A percentile compares a stretch with the other conserved stretches of the same genome.
Evolutionary conservation across 495 filamentous ascomycete species (phyloP).

Genomic region (Xylaria curta): DNA sequence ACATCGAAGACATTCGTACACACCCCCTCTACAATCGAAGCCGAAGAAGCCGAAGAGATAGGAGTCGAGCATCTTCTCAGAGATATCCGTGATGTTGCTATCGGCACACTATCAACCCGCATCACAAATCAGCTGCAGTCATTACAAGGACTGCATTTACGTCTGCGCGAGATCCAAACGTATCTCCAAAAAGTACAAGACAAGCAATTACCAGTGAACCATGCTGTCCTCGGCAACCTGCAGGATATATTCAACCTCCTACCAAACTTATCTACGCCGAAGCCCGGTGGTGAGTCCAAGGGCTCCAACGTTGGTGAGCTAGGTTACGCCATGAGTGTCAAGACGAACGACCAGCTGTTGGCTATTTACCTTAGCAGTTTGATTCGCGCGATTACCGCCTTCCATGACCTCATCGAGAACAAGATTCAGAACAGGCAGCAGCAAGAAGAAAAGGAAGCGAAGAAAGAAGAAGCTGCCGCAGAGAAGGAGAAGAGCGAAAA

Average conservation of each 20-base stretch:
- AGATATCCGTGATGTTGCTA: conserved; percentile 97
- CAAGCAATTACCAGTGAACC: conserved; percentile 91
- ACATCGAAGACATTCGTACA: conserved; percentile 98
- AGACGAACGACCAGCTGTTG: conserved; percentile 99
- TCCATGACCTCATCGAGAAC: conserved; percentile 99
- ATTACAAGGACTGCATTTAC: conserved; percentile 92
- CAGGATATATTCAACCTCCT: conserved; percentile 99
- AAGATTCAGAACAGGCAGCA: conserved; percentile 99
- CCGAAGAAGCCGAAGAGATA: conserved; percentile 98
- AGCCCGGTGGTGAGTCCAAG: conserved; percentile 57
- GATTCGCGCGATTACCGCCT: conserved; percentile 97
- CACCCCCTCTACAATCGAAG: conserved; percentile 98
- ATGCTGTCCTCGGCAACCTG: conserved; percentile 94
- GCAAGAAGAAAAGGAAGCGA: conserved; percentile 90
- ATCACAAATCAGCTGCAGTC: conserved; percentile 98
- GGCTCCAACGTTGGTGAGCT: conserved; percentile 78
- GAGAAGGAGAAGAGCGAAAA: conserved; percentile 54
- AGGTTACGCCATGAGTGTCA: conserved; percentile 93
- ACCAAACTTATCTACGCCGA: conserved; percentile 91
- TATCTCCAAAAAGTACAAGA: conserved; percentile 97
- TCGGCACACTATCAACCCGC: conserved; percentile 96
- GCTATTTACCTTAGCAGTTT: conserved; percentile 94
- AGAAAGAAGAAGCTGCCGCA: conserved; percentile 69
- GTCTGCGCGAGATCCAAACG: conserved; percentile 91
- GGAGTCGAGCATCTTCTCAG: conserved; percentile 97